These are phyloP conservation scores for Periconia sp. DNA, from an alignment of 2,329 filamentous ascomycete genomes.

Conservation along the genomic window DNA sequence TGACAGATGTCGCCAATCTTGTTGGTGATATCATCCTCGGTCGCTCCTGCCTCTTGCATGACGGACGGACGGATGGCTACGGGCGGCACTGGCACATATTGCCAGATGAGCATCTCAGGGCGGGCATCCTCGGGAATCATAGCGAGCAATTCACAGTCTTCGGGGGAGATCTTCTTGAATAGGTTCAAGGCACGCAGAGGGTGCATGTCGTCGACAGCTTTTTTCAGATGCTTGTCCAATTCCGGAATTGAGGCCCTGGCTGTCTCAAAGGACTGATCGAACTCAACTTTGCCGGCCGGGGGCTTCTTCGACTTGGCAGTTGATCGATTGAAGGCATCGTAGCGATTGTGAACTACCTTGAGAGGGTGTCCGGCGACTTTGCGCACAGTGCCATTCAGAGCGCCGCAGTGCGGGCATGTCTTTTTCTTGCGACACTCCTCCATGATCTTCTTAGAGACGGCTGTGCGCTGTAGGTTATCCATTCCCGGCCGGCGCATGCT, in stretches of 20 bases:
- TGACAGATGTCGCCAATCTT: slow-evolving; percentile 97
- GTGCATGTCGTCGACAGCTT: slow-evolving; percentile 93
- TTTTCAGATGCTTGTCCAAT: slow-evolving; percentile 87
- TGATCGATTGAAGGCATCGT: slow-evolving; percentile 84
- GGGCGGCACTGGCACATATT: slow-evolving; percentile 90
- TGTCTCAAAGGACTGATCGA: slow-evolving; percentile 83
- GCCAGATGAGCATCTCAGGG: slow-evolving; percentile 98
- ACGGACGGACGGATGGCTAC: slow-evolving; percentile 95
- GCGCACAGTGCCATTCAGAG: slow-evolving; percentile 88
- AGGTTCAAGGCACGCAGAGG: slow-evolving; percentile 87
- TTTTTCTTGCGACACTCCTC: slow-evolving; percentile 89
- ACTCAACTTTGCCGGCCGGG: slow-evolving; percentile 80
- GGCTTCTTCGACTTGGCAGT: slow-evolving; percentile 83
- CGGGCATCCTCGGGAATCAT: slow-evolving; percentile 85
- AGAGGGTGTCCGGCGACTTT: slow-evolving; percentile 83
- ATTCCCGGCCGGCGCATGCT: slow-evolving; percentile 80
- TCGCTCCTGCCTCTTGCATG: slow-evolving; percentile 89
- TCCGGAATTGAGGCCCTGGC: slow-evolving; percentile 81
- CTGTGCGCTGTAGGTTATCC: slow-evolving; percentile 84
- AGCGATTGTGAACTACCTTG: slow-evolving; percentile 94
- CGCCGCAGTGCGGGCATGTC: slow-evolving; percentile 78
- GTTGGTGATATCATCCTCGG: slow-evolving; percentile 94
- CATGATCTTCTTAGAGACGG: slow-evolving; percentile 86
- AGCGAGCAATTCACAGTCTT: slow-evolving; percentile 89
- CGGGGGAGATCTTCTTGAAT: slow-evolving; percentile 83